Evolutionary conservation across 257 asterid species (phyloP), one percentile per base, ranked within the genome.

Genomic region (Plectranthus barbatus): DNA sequence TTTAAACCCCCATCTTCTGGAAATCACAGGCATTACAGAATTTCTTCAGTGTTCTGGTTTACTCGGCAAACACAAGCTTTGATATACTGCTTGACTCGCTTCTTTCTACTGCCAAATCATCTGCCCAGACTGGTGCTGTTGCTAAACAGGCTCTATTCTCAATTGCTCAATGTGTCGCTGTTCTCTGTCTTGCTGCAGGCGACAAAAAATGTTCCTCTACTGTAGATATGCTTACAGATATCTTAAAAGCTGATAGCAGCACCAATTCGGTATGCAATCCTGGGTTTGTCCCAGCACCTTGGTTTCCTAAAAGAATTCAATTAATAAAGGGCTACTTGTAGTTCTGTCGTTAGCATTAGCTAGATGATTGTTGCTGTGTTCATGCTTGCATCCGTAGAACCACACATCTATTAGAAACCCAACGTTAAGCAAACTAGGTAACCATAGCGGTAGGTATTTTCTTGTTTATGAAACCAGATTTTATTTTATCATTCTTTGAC

Each of bases 131-230:
- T 73, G 94, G 96, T 19, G 88, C 87, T 72, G 86, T 93, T 77
- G 95, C 97, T 56, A 93, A 90, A 71, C 99, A 93, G 84, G 97
- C 99, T 70, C 74, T 93, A 48, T 93, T 86, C 79, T 90, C 97
- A 9, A 80, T 87, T 61, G 99, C 97, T 53, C 91, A 83, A 77
- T 93, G 99, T 74, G 96, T 93, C 70, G 99, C 99, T 48, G 99
- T 90, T 74, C 94, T 93, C 67, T 90, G 96, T 77, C 96, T 93
- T 77, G 97, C 96, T 65, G 97, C 95, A 1, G 99, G 95, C 46
- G 81, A 83, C 55, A 45, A 73, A 52, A 85, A 87, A 62, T 87
- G 94, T 73, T 87, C 84, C 56, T 78, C 95, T 26, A 93, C 97
- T 21, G 97, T 93, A 60, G 74, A 80, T 48, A 93, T 93, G 99